Evolutionary conservation across 2,329 filamentous ascomycete species (phyloP).

Genomic region (Helotiales sp.): DNA sequence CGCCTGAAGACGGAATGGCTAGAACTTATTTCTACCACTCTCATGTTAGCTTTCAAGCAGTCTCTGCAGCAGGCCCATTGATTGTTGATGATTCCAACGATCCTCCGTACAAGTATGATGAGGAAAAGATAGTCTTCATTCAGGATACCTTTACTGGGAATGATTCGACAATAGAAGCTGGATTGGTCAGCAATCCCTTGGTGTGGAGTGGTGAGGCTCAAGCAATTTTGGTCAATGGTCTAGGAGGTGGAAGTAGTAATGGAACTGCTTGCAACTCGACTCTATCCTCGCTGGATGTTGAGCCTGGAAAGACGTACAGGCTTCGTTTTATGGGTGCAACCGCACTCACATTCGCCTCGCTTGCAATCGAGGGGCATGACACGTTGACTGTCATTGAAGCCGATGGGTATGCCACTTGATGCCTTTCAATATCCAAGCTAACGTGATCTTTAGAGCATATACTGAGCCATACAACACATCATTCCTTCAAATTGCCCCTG

Average conservation of each 20-base stretch:
- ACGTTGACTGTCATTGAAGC: conserved; percentile 59
- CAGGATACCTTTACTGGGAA: conserved; percentile 58
- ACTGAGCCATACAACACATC: conserved; percentile 40
- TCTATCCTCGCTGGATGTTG: conserved; percentile 53
- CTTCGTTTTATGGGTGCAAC: conserved; percentile 59
- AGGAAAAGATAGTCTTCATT: conserved; percentile 56
- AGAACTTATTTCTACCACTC: conserved; percentile 59
- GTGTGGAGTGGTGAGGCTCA: conserved; percentile 59
- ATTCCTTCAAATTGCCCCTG: conserved; percentile 47
- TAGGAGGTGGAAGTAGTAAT: conserved; percentile 45
- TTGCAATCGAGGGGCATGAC: conserved; percentile 58
- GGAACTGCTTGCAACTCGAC: conserved; percentile 38
- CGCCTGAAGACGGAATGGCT: conserved; percentile 43
- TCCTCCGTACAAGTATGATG: conserved; percentile 60
- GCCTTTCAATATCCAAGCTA: conserved; percentile 10
- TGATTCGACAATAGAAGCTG: conserved; percentile 51
- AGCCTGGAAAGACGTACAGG: conserved; percentile 61
- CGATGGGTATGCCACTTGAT: conserved; percentile 46
- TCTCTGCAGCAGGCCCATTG: conserved; percentile 48
- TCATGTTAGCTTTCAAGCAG: conserved; percentile 53
- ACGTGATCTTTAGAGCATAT: conserved; percentile 33
- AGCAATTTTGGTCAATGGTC: conserved; percentile 58
- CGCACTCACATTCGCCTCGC: conserved; percentile 52
- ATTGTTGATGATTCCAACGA: conserved; percentile 42
- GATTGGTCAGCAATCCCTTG: conserved; percentile 50